A percentile compares a stretch with the other conserved stretches of the same genome.
Conservation (phyloP, 306 rosid genomes). For the Nissolia schottii region DNA sequence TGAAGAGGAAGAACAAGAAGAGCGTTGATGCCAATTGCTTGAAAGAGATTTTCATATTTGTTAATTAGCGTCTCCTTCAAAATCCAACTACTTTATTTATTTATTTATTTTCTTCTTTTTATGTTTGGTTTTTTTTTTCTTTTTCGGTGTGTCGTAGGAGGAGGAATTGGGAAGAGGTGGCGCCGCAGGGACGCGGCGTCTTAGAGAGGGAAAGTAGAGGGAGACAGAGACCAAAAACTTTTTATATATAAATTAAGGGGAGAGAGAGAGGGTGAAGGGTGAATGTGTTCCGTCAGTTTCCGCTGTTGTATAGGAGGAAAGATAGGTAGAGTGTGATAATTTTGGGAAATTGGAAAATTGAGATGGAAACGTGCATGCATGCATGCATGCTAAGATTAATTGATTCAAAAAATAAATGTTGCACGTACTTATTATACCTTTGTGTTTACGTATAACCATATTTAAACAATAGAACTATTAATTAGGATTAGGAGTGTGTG, state of each 20-base stretch:
- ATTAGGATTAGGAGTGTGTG: too few relatives aligned
- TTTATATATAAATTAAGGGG: constrained; percentile 27
- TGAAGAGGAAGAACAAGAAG: not conserved
- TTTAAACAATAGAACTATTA: too few relatives aligned
- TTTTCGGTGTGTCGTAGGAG: not conserved
- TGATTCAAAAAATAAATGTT: too few relatives aligned
- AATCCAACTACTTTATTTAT: not conserved
- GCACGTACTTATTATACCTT: too few relatives aligned
- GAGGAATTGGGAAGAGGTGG: not conserved
- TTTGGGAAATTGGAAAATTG: not conserved
- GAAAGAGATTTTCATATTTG: constrained; percentile 1
- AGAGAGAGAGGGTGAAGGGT: constrained; percentile 31
- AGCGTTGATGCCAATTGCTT: constrained; percentile 1
- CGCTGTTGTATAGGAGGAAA: constrained; percentile 32
- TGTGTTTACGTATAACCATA: too few relatives aligned
- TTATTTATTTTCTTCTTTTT: not conserved
- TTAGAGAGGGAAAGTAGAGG: constrained; percentile 9
- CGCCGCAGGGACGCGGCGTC: constrained; percentile 47
- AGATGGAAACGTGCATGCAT: not conserved
- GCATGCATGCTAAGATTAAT: not conserved
- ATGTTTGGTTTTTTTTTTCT: not conserved
- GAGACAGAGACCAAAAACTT: constrained; percentile 8
- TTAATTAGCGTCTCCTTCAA: constrained; percentile 16
- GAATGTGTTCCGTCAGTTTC: constrained; percentile 49
- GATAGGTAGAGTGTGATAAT: not conserved